Evolutionary conservation across 2,329 filamentous ascomycete species (phyloP), one percentile per base, ranked within the genome.

Genomic region (Zasmidium angulare): DNA sequence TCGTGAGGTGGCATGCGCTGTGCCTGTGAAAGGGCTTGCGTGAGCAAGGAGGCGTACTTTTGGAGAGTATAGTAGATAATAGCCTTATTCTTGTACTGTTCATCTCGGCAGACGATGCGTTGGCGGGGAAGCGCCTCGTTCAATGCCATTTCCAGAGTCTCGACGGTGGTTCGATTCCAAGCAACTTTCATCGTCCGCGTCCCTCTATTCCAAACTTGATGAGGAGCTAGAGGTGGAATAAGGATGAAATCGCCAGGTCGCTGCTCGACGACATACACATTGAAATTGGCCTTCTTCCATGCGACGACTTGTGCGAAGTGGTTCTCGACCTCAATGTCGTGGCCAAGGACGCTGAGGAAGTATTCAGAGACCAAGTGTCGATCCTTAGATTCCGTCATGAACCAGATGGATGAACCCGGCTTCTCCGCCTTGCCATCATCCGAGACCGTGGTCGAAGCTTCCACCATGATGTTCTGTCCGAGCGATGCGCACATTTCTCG

Each of bases 51-150:
- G 1, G 82, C 83, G 72, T 98, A 98, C 69, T 92, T 95, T 11
- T 88, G 79, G 2, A 98, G 81, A 0, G 92, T 91, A 72, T 88
- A 96, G 74, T 93, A 96, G 48, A 97, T 82, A 59, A 98, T 97
- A 3, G 93, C 91, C 74, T 98, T 98, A 78, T 96, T 97, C 74
- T 98, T 98, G 80, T 99, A 99, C 74, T 98, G 93, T 73, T 99
- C 95, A 66, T 99, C 95, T 40, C 95, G 89, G 72, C 95, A 98
- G 2, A 98, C 93, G 66, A 97, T 85, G 12, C 92, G 86, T 10
- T 93, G 91, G 67, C 92, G 91, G 0, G 93, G 92, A 2, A 99
- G 81, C 0, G 93, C 92, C 77, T 98, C 95, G 60, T 87, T 84
- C 20, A 98, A 75, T 0, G 93, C 95, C 73, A 96, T 80, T 64